Percentiles rank a stretch among this genome's conserved stretches.
These are phyloP conservation scores for Neocucurbitaria cava DNA, from an alignment of 2,329 filamentous ascomycete species.

Conservation along the genomic window DNA sequence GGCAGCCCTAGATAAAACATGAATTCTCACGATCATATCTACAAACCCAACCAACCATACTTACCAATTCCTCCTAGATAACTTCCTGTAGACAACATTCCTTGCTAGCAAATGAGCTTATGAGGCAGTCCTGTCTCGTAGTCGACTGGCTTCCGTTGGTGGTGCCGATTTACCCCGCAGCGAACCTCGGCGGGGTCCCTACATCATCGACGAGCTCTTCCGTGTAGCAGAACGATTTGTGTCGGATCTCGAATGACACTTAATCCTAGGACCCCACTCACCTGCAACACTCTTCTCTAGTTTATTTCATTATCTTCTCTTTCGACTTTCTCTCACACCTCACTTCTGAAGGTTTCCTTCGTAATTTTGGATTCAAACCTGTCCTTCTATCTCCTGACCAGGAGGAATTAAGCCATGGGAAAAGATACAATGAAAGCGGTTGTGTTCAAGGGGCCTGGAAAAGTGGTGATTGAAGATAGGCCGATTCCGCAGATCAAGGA, in stretches of 20 bases:
- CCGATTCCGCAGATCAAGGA: constrained; percentile 78
- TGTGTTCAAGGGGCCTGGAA: constrained; percentile 79
- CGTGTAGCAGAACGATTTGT: constrained; percentile 9
- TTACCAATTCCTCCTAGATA: too few species aligned
- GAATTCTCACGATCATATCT: too few species aligned
- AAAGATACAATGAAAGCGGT: constrained; percentile 78
- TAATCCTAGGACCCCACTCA: constrained; percentile 11
- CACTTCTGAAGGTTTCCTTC: too few species aligned
- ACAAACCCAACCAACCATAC: too few species aligned
- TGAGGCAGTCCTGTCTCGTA: constrained; percentile 7
- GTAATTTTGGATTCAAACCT: too few species aligned
- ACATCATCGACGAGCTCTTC: constrained; percentile 17
- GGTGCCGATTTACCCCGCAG: constrained; percentile 25
- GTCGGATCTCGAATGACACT: constrained; percentile 19
- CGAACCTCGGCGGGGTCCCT: constrained; percentile 34
- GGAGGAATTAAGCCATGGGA: constrained; percentile 13
- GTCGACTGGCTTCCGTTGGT: constrained; percentile 11
- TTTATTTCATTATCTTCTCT: not conserved
- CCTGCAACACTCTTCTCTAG: too few species aligned
- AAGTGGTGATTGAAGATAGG: constrained; percentile 78
- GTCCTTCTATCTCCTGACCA: not conserved
- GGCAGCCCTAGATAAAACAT: too few species aligned
- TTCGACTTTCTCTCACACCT: too few species aligned
- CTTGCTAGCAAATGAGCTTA: not conserved
- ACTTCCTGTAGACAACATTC: too few species aligned